Conservation (phyloP, 2,329 filamentous ascomycete genomes). For the Aspergillus fijiensis region DNA sequence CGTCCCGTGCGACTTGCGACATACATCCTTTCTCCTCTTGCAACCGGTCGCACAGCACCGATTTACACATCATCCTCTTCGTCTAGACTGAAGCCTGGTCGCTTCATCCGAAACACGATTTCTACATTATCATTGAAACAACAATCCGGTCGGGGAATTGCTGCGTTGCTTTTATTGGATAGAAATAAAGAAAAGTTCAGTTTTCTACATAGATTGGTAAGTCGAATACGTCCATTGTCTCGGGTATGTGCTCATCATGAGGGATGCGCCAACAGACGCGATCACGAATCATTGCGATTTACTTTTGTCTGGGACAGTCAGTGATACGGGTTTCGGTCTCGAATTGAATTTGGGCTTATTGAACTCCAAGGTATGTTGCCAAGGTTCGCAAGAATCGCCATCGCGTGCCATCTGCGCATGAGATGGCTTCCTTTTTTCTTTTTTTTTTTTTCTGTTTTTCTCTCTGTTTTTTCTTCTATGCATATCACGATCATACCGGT, state of each 20-base stretch:
- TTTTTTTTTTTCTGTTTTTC: too few species aligned
- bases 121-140: conserved; percentile 12
- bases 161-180: conserved; percentile 28
- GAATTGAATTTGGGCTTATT: conserved; percentile 16
- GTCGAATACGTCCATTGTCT: conserved; percentile 17
- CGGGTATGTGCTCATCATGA: conserved; percentile 13
- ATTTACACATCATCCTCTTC: conserved; percentile 10
- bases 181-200: conserved; percentile 27
- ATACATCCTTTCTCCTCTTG: conserved; percentile 10
- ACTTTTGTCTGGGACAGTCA: conserved; percentile 14
- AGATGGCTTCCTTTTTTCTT: background rate
- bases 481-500: background rate
- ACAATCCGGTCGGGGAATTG: conserved; percentile 26
- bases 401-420: background rate
- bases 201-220: conserved; percentile 35
- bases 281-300: conserved; percentile 29
- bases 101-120: conserved; percentile 22
- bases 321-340: conserved; percentile 16
- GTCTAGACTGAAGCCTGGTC: conserved; percentile 30
- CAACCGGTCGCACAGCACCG: conserved; percentile 20
- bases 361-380: conserved; percentile 19
- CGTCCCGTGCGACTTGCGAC: background rate
- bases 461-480: background rate
- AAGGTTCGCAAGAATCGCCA: background rate
- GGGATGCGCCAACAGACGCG: conserved; percentile 24